A percentile compares a stretch with the other conserved stretches of the same genome.
Conservation (phyloP, 129 eudicot genomes). For the Erigeron canadensis region DNA sequence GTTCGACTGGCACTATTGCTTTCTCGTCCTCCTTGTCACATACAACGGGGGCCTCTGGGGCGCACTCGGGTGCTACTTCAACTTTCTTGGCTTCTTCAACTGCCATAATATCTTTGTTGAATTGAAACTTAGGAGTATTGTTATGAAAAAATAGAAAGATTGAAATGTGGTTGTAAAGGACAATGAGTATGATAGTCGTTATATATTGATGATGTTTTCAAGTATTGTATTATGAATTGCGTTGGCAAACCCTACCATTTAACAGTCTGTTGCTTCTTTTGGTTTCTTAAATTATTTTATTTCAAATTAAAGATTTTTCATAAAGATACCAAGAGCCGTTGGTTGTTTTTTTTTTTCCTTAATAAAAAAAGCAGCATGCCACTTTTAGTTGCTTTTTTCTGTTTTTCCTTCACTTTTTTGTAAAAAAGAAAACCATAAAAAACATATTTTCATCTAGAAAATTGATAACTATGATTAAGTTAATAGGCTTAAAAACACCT, state of each 20-base stretch:
- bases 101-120: conserved; percentile 55
- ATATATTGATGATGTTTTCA: conserved; percentile 30
- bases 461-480: no score
- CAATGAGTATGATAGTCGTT: conserved; percentile 25
- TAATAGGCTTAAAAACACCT: no score
- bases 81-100: conserved; percentile 56
- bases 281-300: conserved; percentile 13
- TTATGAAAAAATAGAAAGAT: conserved; percentile 24
- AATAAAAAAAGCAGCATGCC: conserved; percentile 16
- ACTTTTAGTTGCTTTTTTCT: conserved; percentile 29
- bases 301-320: conserved; percentile 26
- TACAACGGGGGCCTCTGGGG: conserved; percentile 39
- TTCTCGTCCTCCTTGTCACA: conserved; percentile 56
- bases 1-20: conserved; percentile 44
- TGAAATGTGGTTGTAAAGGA: conserved; percentile 26
- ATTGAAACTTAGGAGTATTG: conserved; percentile 5
- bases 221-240: conserved; percentile 26
- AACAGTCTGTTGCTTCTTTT: conserved; percentile 33
- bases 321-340: conserved; percentile 29
- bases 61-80: conserved; percentile 46
- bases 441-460: no score
- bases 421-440: neutral
- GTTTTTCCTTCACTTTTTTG: neutral
- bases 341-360: conserved; percentile 9
- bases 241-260: conserved; percentile 31